Conservation (phyloP, 768 basidiomycete genomes). For the Agrocybe pediades region DNA sequence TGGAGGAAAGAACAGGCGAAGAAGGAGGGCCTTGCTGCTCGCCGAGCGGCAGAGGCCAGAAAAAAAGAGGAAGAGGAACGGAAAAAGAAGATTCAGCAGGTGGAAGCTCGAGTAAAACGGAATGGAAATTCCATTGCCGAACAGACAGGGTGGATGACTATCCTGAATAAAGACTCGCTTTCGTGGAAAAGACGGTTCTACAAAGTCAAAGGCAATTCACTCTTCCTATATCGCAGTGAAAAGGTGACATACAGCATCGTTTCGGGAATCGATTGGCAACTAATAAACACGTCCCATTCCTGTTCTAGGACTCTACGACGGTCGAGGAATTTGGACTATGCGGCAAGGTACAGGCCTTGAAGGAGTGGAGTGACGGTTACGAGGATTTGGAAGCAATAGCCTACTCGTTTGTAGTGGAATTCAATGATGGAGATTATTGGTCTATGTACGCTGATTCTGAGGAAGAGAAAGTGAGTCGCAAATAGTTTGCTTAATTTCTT, state of each 20-base stretch:
- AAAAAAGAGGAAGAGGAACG: slow-evolving; percentile 43
- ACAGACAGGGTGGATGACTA: slow-evolving; percentile 60
- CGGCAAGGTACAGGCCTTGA: slow-evolving; percentile 45
- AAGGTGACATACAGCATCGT: slow-evolving; percentile 37
- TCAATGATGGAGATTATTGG: slow-evolving; percentile 54
- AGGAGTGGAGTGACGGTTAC: slow-evolving; percentile 69
- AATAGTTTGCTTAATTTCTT: neutral
- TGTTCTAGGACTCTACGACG: slow-evolving; percentile 37
- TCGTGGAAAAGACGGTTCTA: slow-evolving; percentile 70
- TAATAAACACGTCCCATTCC: neutral
- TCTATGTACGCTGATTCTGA: slow-evolving; percentile 63
- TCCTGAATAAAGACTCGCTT: slow-evolving; percentile 54
- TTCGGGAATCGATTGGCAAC: neutral
- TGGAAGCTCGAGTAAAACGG: slow-evolving; percentile 41
- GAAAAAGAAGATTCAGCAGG: slow-evolving; percentile 46
- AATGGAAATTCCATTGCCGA: slow-evolving; percentile 35
- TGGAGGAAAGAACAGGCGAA: slow-evolving; percentile 54
- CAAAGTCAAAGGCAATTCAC: slow-evolving; percentile 47
- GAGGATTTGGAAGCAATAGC: slow-evolving; percentile 68
- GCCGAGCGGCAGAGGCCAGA: slow-evolving; percentile 43
- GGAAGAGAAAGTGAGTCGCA: slow-evolving; percentile 54
- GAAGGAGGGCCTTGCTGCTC: slow-evolving; percentile 44
- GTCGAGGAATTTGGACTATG: slow-evolving; percentile 49
- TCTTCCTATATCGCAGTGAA: slow-evolving; percentile 53
- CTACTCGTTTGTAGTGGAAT: slow-evolving; percentile 67